These are phyloP conservation scores for Neophaeococcomyces aloes DNA, from an alignment of 2,329 filamentous ascomycete species.

Conservation along the genomic window DNA sequence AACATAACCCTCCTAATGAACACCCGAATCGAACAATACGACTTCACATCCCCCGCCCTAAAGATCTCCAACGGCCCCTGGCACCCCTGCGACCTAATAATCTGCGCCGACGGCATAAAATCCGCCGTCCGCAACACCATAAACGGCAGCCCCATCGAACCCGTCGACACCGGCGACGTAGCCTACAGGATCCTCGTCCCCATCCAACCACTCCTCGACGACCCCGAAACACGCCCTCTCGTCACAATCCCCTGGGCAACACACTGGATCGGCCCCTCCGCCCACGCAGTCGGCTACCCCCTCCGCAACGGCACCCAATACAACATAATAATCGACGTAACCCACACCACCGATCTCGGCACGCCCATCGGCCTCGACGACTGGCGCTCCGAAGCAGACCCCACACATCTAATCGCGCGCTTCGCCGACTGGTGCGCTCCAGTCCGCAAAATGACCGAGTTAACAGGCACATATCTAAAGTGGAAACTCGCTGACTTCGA, in stretches of 20 bases:
- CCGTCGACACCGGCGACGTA: conserved; percentile 24
- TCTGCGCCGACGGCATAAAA: conserved; percentile 26
- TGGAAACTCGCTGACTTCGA: conserved; percentile 22
- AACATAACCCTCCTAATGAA: conserved; percentile 19
- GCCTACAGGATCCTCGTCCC: conserved; percentile 25
- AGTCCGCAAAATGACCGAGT: conserved; percentile 23
- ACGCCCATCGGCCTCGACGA: conserved; percentile 19
- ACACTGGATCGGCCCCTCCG: conserved; percentile 26
- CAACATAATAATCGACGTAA: conserved; percentile 26
- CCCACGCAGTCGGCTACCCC: conserved; percentile 26
- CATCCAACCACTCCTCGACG: conserved; percentile 19
- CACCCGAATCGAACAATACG: conserved; percentile 20
- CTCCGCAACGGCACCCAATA: conserved; percentile 24
- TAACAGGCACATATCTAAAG: conserved; percentile 19
- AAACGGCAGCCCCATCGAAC: conserved; percentile 20
- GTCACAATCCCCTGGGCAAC: conserved; percentile 23
- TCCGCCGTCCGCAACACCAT: conserved; percentile 21
- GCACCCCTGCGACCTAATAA: conserved; percentile 22
- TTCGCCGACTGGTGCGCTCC: conserved; percentile 25
- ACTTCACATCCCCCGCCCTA: conserved; percentile 22
- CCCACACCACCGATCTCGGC: conserved; percentile 17
- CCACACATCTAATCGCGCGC: conserved; percentile 21
- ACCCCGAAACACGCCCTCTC: conserved; percentile 22
- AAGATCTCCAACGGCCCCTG: conserved; percentile 16
- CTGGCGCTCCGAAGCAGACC: conserved; percentile 23